A percentile compares a stretch with the other conserved stretches of the same genome.
These are phyloP conservation scores for Anethum foeniculum DNA, from an alignment of 140 eudicot species.

Conservation along the genomic window DNA sequence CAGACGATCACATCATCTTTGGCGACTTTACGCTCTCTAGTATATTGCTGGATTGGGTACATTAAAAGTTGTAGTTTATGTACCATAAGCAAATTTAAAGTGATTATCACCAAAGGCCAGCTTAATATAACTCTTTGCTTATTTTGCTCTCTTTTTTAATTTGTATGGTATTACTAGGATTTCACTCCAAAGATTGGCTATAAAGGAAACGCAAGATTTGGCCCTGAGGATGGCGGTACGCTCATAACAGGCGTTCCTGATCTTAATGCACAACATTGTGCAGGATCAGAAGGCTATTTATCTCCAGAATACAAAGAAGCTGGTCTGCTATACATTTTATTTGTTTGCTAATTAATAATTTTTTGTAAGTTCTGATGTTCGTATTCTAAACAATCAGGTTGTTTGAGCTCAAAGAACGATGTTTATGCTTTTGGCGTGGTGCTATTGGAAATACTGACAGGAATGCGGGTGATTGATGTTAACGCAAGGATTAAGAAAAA, in stretches of 20 bases:
- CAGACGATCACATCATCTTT: conserved; percentile 9
- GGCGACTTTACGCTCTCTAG: not conserved
- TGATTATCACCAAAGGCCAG: not conserved
- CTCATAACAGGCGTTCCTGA: not conserved
- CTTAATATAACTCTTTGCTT: not conserved
- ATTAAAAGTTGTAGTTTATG: not conserved
- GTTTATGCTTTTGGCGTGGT: conserved; percentile 6
- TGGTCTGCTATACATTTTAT: not conserved
- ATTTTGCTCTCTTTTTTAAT: not conserved
- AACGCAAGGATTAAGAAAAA: not conserved
- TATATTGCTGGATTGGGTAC: conserved; percentile 15
- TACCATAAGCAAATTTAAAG: not conserved
- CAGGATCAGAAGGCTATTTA: not conserved
- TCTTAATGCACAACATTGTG: not conserved
- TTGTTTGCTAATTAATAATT: not conserved
- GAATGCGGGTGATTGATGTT: not conserved
- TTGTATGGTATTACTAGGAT: not conserved
- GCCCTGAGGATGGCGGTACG: not conserved
- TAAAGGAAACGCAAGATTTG: not conserved
- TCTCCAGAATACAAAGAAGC: conserved; percentile 1
- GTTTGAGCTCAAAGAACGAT: conserved; percentile 6
- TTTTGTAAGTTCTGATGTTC: not conserved
- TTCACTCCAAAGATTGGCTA: conserved; percentile 2
- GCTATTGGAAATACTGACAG: conserved; percentile 5
- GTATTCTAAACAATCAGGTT: not conserved